phyloP scores from a whole-genome alignment of 2,329 filamentous ascomycete genomes.

The Grosmannia clavigera region DNA sequence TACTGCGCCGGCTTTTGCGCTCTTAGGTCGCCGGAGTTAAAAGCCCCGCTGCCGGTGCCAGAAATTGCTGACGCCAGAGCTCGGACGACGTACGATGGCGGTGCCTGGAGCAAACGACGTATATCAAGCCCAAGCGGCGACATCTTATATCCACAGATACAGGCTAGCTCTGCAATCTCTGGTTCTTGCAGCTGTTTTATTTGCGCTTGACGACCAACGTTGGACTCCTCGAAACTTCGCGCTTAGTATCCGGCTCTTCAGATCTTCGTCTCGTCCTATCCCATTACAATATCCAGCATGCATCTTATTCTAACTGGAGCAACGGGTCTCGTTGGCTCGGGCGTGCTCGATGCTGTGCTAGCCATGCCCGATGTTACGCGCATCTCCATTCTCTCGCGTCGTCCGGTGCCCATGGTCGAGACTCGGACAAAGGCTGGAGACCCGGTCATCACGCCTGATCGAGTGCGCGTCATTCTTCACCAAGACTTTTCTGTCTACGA shows the following conservation, averaged over 20 bases:
- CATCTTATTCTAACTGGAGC: constrained; percentile 58
- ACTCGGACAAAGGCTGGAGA: constrained; percentile 30
- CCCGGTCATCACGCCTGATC: constrained; percentile 11
- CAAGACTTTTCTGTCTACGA: constrained; percentile 53
- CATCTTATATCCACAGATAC: no score
- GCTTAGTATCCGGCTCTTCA: background rate
- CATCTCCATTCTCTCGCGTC: constrained; percentile 55
- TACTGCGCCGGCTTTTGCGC: background rate
- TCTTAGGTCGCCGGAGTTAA: background rate
- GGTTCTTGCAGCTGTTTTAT: background rate
- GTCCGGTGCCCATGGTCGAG: constrained; percentile 51
- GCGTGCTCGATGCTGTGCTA: constrained; percentile 50
- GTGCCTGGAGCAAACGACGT: background rate
- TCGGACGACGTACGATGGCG: background rate
- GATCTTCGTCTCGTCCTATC: background rate
- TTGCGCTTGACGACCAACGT: background rate
- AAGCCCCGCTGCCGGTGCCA: background rate
- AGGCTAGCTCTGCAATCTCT: background rate
- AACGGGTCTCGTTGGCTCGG: constrained; percentile 52
- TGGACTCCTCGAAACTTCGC: background rate
- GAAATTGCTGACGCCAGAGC: background rate
- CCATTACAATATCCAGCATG: constrained; percentile 24
- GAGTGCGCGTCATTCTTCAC: constrained; percentile 47
- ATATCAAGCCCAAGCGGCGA: background rate
- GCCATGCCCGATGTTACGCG: constrained; percentile 42